Percentiles rank a stretch among this genome's conserved stretches.
Conservation (phyloP, 2,329 filamentous ascomycete genomes). For the Pestalotiopsis sp. region DNA sequence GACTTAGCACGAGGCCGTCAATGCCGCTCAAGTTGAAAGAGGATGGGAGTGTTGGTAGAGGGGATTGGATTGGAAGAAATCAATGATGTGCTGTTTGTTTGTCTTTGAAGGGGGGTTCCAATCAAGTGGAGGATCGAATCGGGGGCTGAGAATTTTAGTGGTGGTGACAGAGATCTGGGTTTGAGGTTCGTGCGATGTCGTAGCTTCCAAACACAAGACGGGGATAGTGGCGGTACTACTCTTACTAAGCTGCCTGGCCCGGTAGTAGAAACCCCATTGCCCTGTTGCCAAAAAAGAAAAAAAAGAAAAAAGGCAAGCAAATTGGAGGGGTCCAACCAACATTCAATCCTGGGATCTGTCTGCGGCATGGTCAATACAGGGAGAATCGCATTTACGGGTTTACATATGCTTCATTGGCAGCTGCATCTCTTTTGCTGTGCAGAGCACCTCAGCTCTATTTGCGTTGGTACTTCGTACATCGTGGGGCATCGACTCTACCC, state of each 20-base stretch:
- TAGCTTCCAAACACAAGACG: constrained; percentile 5
- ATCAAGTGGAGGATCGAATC: constrained; percentile 3
- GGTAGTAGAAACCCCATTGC: too few relatives aligned
- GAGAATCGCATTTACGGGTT: too few relatives aligned
- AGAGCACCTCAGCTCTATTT: too few relatives aligned
- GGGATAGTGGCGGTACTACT: constrained; percentile 3
- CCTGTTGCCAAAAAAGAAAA: too few relatives aligned
- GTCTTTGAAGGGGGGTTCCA: neutral
- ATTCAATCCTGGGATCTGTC: too few relatives aligned
- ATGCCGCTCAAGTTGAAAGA: neutral
- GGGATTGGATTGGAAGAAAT: neutral
- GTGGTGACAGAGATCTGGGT: neutral
- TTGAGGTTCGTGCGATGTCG: constrained; percentile 10
- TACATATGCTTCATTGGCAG: too few relatives aligned
- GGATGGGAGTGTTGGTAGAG: neutral
- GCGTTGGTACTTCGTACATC: too few relatives aligned
- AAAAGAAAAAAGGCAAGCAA: too few relatives aligned
- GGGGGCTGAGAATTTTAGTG: constrained; percentile 8
- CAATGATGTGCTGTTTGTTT: neutral
- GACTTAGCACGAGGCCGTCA: neutral
- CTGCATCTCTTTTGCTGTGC: too few relatives aligned
- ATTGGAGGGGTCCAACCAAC: too few relatives aligned
- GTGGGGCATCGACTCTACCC: too few relatives aligned
- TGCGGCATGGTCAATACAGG: too few relatives aligned
- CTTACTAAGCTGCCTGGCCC: neutral